A percentile compares a stretch with the other conserved stretches of the same genome.
These are phyloP conservation scores for Mycena rebaudengoi DNA, from an alignment of 768 basidiomycete genomes.

Conservation along the genomic window DNA sequence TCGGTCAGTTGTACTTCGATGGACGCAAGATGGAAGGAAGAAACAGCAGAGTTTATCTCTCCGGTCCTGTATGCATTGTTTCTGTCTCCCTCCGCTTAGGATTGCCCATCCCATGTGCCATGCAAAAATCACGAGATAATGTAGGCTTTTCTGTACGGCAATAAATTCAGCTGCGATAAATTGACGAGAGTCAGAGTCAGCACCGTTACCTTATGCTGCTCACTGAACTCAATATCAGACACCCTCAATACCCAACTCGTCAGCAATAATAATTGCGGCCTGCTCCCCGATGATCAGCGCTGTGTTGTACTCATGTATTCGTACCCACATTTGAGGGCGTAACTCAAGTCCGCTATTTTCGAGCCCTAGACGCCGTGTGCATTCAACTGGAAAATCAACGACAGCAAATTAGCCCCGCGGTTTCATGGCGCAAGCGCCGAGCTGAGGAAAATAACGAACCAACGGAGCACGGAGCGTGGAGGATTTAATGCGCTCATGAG, in stretches of 20 bases:
- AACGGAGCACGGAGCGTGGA: not conserved
- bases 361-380: constrained; percentile 55
- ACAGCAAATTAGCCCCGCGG: constrained; percentile 53
- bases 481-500: not conserved
- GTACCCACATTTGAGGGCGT: constrained; percentile 40
- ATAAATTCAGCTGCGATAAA: no score
- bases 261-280: constrained; percentile 59
- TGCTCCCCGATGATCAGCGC: constrained; percentile 61
- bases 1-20: no score
- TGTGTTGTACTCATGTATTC: constrained; percentile 47
- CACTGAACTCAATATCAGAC: constrained; percentile 14
- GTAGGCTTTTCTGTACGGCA: no score
- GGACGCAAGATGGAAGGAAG: no score
- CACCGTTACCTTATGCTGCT: no score
- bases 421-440: constrained; percentile 61
- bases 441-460: constrained; percentile 33
- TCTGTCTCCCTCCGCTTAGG: no score
- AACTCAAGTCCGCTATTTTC: constrained; percentile 49
- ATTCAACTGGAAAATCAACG: constrained; percentile 51
- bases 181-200: no score
- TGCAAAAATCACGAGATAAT: no score
- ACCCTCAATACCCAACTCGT: constrained; percentile 44
- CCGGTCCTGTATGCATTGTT: no score
- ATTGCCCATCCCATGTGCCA: no score
- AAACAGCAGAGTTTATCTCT: no score